phyloP scores from a whole-genome alignment of 2,329 filamentous ascomycete species.

The Microdochium bolleyi region DNA sequence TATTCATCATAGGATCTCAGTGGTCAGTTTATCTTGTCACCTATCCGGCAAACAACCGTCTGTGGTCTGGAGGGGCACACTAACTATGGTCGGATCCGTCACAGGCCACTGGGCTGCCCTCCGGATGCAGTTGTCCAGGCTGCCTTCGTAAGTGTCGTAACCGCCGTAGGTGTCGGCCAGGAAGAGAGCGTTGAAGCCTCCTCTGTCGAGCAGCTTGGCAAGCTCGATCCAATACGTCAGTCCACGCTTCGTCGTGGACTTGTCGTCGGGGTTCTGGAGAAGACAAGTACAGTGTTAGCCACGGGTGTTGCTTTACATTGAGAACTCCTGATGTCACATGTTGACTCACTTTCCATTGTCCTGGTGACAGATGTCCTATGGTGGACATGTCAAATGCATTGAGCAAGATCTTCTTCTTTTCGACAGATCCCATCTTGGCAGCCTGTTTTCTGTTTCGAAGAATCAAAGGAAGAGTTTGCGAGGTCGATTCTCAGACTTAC shows the following conservation, averaged over 20 bases:
- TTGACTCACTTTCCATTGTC: conserved; percentile 58
- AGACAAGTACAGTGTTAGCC: too few species aligned
- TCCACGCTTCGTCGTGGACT: conserved; percentile 50
- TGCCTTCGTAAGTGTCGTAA: conserved; percentile 54
- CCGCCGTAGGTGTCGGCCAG: conserved; percentile 59
- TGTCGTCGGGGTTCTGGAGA: conserved; percentile 54
- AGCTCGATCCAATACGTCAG: conserved; percentile 58
- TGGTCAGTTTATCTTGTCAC: too few species aligned
- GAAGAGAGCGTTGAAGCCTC: conserved; percentile 57
- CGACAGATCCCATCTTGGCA: not conserved
- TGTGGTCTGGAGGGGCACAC: too few species aligned
- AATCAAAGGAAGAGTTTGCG: too few species aligned
- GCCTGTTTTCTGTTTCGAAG: not conserved
- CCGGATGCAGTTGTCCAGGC: conserved; percentile 51
- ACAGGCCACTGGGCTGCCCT: conserved; percentile 58
- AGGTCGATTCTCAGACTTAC: too few species aligned
- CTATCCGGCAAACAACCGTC: too few species aligned
- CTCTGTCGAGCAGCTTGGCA: conserved; percentile 52
- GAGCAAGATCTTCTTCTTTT: conserved; percentile 48
- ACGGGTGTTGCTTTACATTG: too few species aligned
- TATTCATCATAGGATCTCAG: too few species aligned
- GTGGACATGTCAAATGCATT: conserved; percentile 63
- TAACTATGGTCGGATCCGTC: conserved; percentile 54
- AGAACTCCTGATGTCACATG: too few species aligned
- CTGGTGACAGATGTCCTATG: conserved; percentile 55